Conservation (phyloP, 75 land plant species). For the Larix kaempferi region DNA sequence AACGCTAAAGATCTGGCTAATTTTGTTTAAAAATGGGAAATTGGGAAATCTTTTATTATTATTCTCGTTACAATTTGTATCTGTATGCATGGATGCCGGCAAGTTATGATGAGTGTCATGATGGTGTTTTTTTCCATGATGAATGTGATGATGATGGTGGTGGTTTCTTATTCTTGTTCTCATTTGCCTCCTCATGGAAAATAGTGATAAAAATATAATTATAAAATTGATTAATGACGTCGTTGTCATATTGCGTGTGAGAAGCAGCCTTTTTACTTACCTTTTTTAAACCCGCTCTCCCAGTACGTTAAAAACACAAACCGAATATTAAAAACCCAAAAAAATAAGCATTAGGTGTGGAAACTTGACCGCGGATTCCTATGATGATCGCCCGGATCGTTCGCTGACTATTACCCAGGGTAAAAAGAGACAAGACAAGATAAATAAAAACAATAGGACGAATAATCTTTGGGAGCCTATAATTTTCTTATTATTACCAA, state of each 20-base stretch:
- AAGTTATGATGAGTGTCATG: slow-evolving; percentile 11
- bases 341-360: not conserved
- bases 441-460: slow-evolving; percentile 13
- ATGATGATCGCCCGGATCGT: slow-evolving; percentile 15
- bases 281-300: slow-evolving; percentile 3
- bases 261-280: slow-evolving; percentile 12
- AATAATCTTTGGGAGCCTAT: slow-evolving; percentile 6
- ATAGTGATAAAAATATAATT: too few relatives aligned
- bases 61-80: not conserved
- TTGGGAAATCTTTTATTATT: too few relatives aligned
- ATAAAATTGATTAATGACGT: slow-evolving; percentile 6
- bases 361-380: slow-evolving; percentile 11
- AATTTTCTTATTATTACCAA: slow-evolving; percentile 13
- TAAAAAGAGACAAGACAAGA: slow-evolving; percentile 4
- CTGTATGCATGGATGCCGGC: slow-evolving; percentile 11
- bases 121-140: slow-evolving; percentile 2
- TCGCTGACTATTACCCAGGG: slow-evolving; percentile 9
- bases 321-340: not conserved
- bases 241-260: not conserved
- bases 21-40: too few relatives aligned
- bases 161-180: not conserved
- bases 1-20: too few relatives aligned
- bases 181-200: too few relatives aligned
- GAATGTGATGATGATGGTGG: slow-evolving; percentile 5
- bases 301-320: not conserved